Evolutionary conservation across 73 alveolate genomes (phyloP).

Genomic region (Loxodes magnus): DNA sequence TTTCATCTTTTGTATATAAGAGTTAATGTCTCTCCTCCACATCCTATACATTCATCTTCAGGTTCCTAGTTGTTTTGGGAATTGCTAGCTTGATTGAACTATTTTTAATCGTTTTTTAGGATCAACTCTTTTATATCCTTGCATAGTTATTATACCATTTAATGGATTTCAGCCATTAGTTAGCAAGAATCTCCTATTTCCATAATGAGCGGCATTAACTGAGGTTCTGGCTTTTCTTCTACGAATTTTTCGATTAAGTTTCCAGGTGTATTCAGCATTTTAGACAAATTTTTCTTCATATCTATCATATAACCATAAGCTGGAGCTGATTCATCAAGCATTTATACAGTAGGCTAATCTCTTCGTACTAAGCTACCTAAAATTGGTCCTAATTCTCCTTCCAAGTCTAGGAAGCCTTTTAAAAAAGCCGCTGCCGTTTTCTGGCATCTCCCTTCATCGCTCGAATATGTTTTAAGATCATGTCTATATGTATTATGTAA

Average conservation of each 20-base stretch:
- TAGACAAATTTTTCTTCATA: slow-evolving; percentile 4
- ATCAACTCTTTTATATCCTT: slow-evolving; percentile 1
- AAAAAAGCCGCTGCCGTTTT: slow-evolving; percentile 93
- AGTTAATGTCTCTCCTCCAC: slow-evolving; percentile 15
- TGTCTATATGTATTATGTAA: too few species aligned
- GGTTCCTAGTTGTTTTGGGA: too few species aligned
- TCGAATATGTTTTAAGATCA: slow-evolving; percentile 87
- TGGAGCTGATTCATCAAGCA: slow-evolving; percentile 56
- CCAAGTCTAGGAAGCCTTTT: slow-evolving; percentile 81
- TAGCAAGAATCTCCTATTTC: slow-evolving; percentile 6
- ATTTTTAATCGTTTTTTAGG: too few species aligned
- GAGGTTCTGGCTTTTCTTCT: too few species aligned
- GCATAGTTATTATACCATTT: neutral
- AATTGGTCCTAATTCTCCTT: slow-evolving; percentile 83
- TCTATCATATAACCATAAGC: neutral
- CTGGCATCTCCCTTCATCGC: too few species aligned
- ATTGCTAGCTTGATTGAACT: too few species aligned
- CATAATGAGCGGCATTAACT: neutral
- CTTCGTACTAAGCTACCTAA: slow-evolving; percentile 76
- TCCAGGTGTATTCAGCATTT: slow-evolving; percentile 1
- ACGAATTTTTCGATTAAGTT: neutral
- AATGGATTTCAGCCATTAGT: neutral
- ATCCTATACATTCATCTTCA: too few species aligned
- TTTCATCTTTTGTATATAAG: slow-evolving; percentile 79
- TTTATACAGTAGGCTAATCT: slow-evolving; percentile 57